These are phyloP conservation scores for Boletellus dicymbophilus DNA, from an alignment of 1,284 basidiomycete species.

Conservation along the genomic window DNA sequence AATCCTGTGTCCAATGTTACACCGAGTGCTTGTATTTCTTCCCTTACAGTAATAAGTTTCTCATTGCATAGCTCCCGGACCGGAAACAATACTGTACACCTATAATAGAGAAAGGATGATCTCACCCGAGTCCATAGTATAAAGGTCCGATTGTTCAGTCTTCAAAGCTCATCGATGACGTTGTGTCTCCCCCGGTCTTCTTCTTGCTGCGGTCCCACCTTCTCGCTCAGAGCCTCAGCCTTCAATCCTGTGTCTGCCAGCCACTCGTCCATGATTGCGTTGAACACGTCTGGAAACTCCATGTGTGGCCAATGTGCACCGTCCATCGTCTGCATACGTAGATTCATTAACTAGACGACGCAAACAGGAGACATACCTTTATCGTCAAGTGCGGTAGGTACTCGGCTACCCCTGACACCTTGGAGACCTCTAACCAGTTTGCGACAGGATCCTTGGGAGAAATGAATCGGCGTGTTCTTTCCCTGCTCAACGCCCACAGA, in stretches of 20 bases:
- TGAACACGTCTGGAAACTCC: slow-evolving; percentile 53
- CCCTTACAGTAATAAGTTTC: too few relatives aligned
- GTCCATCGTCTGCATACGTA: slow-evolving; percentile 39
- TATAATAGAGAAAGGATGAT: neutral
- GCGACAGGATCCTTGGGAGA: slow-evolving; percentile 60
- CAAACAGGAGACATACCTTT: slow-evolving; percentile 38
- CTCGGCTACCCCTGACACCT: slow-evolving; percentile 42
- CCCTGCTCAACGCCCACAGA: too few relatives aligned
- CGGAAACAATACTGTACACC: too few relatives aligned
- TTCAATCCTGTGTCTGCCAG: slow-evolving; percentile 21
- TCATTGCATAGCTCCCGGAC: too few relatives aligned
- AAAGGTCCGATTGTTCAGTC: neutral
- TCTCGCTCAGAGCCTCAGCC: neutral
- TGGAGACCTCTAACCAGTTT: slow-evolving; percentile 51
- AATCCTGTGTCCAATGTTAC: too few relatives aligned
- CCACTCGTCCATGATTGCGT: slow-evolving; percentile 45
- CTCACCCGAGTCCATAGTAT: neutral
- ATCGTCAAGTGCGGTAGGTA: slow-evolving; percentile 55
- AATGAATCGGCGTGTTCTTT: neutral
- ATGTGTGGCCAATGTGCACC: slow-evolving; percentile 66
- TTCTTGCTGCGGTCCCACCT: neutral
- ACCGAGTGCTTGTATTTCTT: too few relatives aligned
- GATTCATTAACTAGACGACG: neutral
- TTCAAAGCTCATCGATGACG: slow-evolving; percentile 16
- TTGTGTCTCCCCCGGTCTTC: neutral